phyloP scores from a whole-genome alignment of 257 asterid species.

The Nicotiana noctiflora region DNA sequence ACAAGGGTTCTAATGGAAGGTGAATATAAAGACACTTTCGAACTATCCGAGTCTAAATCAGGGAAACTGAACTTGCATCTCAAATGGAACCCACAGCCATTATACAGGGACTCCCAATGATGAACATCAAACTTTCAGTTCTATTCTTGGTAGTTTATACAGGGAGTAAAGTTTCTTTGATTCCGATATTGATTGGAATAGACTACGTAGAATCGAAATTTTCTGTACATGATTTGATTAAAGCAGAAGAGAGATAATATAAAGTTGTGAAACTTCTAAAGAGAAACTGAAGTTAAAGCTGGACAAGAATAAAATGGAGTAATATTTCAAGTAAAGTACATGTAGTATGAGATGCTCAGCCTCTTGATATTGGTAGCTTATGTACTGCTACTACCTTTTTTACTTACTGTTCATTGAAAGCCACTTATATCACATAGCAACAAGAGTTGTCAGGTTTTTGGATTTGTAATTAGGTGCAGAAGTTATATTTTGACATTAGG shows the following conservation, averaged over 20 bases:
- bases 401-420: not conserved
- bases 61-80: slow-evolving; percentile 67
- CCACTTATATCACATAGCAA: not conserved
- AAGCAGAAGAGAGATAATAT: not conserved
- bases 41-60: slow-evolving; percentile 44
- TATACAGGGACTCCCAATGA: slow-evolving; percentile 35
- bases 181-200: not conserved
- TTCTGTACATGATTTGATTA: not conserved
- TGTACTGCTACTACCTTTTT: not conserved
- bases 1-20: slow-evolving; percentile 67
- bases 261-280: not conserved
- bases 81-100: slow-evolving; percentile 77
- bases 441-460: no score
- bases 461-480: no score
- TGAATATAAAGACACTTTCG: slow-evolving; percentile 44
- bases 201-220: not conserved
- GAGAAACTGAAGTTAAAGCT: not conserved
- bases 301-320: not conserved
- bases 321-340: not conserved
- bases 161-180: not conserved
- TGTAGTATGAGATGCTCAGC: not conserved
- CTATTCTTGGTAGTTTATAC: not conserved
- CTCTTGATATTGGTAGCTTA: no score
- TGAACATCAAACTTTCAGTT: slow-evolving; percentile 5
- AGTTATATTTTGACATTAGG: no score